Evolutionary conservation across 371 early-diverging fungal species (phyloP).

Genomic region (Syncephalastrum contaminatum): DNA sequence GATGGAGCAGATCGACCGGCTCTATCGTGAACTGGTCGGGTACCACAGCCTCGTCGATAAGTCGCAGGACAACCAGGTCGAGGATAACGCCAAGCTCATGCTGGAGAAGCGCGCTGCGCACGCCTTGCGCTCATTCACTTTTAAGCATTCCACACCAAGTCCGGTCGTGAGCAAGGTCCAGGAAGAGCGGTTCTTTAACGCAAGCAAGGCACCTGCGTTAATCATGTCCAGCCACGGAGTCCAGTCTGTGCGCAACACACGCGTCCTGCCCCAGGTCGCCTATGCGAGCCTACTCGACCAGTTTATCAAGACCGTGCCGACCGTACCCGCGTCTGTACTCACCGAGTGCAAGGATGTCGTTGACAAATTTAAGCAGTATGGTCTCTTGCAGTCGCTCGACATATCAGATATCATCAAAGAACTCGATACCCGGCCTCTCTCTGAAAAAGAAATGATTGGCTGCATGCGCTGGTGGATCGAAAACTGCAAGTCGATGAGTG

Average conservation of each 20-base stretch:
- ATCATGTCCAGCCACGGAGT: slow-evolving; percentile 75
- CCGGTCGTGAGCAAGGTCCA: slow-evolving; percentile 61
- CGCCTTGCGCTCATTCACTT: slow-evolving; percentile 68
- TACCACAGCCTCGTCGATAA: slow-evolving; percentile 31
- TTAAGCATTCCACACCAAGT: slow-evolving; percentile 75
- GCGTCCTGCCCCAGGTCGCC: slow-evolving; percentile 34
- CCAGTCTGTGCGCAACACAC: slow-evolving; percentile 44
- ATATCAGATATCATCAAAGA: slow-evolving; percentile 70
- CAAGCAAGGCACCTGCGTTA: slow-evolving; percentile 46
- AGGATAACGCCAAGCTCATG: slow-evolving; percentile 41
- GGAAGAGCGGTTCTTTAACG: slow-evolving; percentile 55
- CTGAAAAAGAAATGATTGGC: slow-evolving; percentile 60
- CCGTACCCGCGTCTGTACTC: slow-evolving; percentile 48
- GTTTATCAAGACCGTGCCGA: slow-evolving; percentile 68
- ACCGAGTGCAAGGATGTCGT: slow-evolving; percentile 59
- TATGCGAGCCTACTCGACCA: slow-evolving; percentile 33
- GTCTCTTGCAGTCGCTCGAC: slow-evolving; percentile 38
- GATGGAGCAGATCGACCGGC: slow-evolving; percentile 56
- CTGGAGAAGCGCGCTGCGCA: slow-evolving; percentile 71
- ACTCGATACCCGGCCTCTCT: slow-evolving; percentile 54
- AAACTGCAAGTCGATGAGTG: slow-evolving; percentile 17
- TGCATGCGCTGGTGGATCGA: slow-evolving; percentile 82
- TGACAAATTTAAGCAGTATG: slow-evolving; percentile 45
- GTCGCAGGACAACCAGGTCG: slow-evolving; percentile 11
- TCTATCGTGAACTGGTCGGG: slow-evolving; percentile 57